These are phyloP conservation scores for Sporothrix globosa DNA, from an alignment of 2,329 filamentous ascomycete genomes.

Conservation along the genomic window DNA sequence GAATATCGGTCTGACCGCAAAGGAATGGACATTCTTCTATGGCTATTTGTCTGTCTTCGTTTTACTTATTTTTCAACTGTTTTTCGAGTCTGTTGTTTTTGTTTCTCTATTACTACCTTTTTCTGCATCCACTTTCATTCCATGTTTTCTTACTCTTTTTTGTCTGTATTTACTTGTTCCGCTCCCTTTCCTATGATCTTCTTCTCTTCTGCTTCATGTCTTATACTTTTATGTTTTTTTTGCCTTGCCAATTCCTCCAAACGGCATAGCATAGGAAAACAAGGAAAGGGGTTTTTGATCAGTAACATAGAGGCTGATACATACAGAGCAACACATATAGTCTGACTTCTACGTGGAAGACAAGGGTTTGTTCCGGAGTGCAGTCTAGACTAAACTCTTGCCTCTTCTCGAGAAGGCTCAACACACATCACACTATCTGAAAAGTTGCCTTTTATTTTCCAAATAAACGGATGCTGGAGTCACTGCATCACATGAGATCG, in stretches of 20 bases:
- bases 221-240: conserved; percentile 14
- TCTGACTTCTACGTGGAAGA: not conserved
- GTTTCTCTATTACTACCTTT: not conserved
- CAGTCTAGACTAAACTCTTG: conserved; percentile 23
- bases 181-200: not conserved
- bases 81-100: conserved; percentile 14
- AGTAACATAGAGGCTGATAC: conserved; percentile 17
- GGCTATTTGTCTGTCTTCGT: not conserved
- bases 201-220: conserved; percentile 15
- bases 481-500: no score
- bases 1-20: not conserved
- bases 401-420: not conserved
- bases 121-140: conserved; percentile 6
- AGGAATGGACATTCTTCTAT: not conserved
- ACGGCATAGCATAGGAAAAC: not conserved
- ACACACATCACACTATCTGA: not conserved
- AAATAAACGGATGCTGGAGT: not conserved
- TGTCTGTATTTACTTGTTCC: not conserved
- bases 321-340: not conserved
- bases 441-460: not conserved
- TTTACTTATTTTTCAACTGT: conserved; percentile 10
- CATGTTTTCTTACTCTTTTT: not conserved
- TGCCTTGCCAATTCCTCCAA: not conserved
- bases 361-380: conserved; percentile 25
- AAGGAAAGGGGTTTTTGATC: conserved; percentile 4